Evolutionary conservation across 371 early-diverging fungal species (phyloP).

Genomic region (Mortierella sp.): DNA sequence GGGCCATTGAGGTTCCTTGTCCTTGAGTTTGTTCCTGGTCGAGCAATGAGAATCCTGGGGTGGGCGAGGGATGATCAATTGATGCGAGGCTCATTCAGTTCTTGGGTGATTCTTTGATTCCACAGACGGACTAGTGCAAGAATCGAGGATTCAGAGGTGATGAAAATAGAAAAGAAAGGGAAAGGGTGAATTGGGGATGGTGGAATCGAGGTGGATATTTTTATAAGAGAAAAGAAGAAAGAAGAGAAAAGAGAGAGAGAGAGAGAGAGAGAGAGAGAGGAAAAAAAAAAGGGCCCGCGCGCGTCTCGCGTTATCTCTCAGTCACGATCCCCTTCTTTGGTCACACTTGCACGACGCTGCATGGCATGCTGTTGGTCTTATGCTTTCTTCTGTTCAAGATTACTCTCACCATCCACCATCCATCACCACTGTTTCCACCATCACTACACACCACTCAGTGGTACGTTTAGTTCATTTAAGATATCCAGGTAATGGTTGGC

Average conservation of each 20-base stretch:
- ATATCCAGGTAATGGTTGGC: too few relatives aligned
- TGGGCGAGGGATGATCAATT: too few relatives aligned
- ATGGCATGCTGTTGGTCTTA: neutral
- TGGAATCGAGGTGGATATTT: too few relatives aligned
- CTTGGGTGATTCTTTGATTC: neutral
- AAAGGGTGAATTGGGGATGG: neutral
- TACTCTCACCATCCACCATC: neutral
- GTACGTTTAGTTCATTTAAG: too few relatives aligned
- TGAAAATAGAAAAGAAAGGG: neutral
- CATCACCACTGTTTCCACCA: too few relatives aligned
- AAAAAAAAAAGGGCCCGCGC: neutral
- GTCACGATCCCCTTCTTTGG: neutral
- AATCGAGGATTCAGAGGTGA: neutral
- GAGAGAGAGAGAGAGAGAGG: neutral
- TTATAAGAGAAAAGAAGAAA: neutral
- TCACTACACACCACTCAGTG: too few relatives aligned
- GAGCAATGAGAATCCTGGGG: too few relatives aligned
- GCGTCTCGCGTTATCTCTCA: neutral
- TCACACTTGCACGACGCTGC: neutral
- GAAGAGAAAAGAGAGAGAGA: neutral
- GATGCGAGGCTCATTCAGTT: neutral
- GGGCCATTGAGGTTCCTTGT: too few relatives aligned
- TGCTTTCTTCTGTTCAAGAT: neutral
- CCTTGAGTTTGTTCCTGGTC: too few relatives aligned
- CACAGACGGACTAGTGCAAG: neutral